phyloP scores from a whole-genome alignment of 2,329 filamentous ascomycete species.

The Rasamsonia emersonii region DNA sequence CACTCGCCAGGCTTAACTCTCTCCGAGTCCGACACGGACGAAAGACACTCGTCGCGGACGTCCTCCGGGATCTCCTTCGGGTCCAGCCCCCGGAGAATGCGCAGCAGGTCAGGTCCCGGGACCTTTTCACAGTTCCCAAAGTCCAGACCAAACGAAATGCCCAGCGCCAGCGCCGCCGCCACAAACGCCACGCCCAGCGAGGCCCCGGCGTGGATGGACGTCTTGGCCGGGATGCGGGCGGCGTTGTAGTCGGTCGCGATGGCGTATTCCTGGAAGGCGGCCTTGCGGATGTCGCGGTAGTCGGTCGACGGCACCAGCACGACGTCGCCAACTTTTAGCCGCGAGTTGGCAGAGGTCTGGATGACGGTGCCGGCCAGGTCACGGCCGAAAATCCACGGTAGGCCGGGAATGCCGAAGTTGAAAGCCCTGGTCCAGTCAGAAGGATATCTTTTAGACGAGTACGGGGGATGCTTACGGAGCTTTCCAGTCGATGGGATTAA shows the following conservation, averaged over 20 bases:
- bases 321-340: slow-evolving; percentile 50
- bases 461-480: slow-evolving; percentile 48
- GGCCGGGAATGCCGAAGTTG: slow-evolving; percentile 58
- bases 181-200: slow-evolving; percentile 64
- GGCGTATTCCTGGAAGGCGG: slow-evolving; percentile 62
- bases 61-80: slow-evolving; percentile 52
- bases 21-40: slow-evolving; percentile 44
- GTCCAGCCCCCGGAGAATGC: slow-evolving; percentile 2
- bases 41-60: slow-evolving; percentile 55
- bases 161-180: slow-evolving; percentile 57
- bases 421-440: slow-evolving; percentile 46
- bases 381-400: slow-evolving; percentile 61
- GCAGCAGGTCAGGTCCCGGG: slow-evolving; percentile 6
- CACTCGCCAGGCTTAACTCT: slow-evolving; percentile 56
- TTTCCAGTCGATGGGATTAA: slow-evolving; percentile 74
- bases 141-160: slow-evolving; percentile 61
- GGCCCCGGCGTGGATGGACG: slow-evolving; percentile 49
- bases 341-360: slow-evolving; percentile 35
- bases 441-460: neutral
- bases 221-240: slow-evolving; percentile 49
- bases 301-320: slow-evolving; percentile 53
- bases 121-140: slow-evolving; percentile 32
- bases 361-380: slow-evolving; percentile 61
- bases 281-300: slow-evolving; percentile 63
- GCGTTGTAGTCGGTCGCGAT: slow-evolving; percentile 58